Conservation (phyloP, 2,329 filamentous ascomycete species). For the Onygenales sp. region DNA sequence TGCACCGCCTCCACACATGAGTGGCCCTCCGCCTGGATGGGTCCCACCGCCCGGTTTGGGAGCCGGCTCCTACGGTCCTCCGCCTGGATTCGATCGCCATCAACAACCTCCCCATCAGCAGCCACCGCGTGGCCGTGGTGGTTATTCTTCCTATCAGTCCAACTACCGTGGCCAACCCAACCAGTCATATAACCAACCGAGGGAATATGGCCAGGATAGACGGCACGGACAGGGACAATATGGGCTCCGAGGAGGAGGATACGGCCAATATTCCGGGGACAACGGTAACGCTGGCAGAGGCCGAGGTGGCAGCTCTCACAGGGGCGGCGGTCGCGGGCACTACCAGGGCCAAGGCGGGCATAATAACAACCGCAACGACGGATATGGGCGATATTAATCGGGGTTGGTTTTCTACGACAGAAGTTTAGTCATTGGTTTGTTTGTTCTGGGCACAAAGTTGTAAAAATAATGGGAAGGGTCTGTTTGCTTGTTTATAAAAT, state of each 20-base stretch:
- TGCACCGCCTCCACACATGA: slow-evolving; percentile 26
- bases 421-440: not conserved
- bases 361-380: slow-evolving; percentile 23
- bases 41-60: slow-evolving; percentile 15
- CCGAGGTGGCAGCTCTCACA: slow-evolving; percentile 10
- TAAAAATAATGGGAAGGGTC: not conserved
- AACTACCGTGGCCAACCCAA: slow-evolving; percentile 6
- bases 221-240: slow-evolving; percentile 18
- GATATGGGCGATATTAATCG: slow-evolving; percentile 29
- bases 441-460: not conserved
- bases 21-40: slow-evolving; percentile 1
- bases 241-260: slow-evolving; percentile 11
- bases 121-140: slow-evolving; percentile 4
- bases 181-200: slow-evolving; percentile 4
- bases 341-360: slow-evolving; percentile 20
- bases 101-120: slow-evolving; percentile 10
- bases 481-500: too few relatives aligned
- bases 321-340: slow-evolving; percentile 15
- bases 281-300: slow-evolving; percentile 13
- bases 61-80: slow-evolving; percentile 24
- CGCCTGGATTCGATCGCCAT: slow-evolving; percentile 16
- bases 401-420: not conserved
- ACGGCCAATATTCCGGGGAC: slow-evolving; percentile 8
- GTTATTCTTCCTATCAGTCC: slow-evolving; percentile 7
- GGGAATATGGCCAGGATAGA: slow-evolving; percentile 9